Base-by-base conservation (phyloP, 768 basidiomycete genomes). In the Leccinum disarticulatum region DNA sequence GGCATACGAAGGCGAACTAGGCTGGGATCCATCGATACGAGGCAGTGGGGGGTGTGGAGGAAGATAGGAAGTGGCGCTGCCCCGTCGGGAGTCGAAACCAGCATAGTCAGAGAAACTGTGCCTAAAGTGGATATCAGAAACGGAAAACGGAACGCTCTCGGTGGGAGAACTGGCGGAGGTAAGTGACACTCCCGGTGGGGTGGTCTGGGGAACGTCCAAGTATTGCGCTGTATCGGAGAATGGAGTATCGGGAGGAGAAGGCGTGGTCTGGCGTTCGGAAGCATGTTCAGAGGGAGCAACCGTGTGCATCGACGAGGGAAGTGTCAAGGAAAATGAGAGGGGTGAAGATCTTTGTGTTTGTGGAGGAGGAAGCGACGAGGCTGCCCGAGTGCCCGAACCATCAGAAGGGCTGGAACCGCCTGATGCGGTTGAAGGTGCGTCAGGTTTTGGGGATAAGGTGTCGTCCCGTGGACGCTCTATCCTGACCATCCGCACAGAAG, bases 121-220 rank as follows among this genome's bases (percentile, higher is more conserved):
- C 38, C 80, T 74, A 68, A 83, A 83, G 52, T 80, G 74, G 33
- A 83, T 73, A 11, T 84, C 83, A 15, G 81, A 81, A n/a, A 82
- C 77, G 15, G 83, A 81, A 58, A 82, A 75, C 1, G 83, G 81
- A 38, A 85, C 73, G 58, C 84, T 86, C 51, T 86, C 82, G 0
- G 82, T 81, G 38, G 83, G 84, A 14, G 85, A 84, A 30, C 73
- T 76, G 31, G 77, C 66, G 51, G 70, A 67, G n/a, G 72, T 31
- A 66, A 51, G 67, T 31, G 63, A 60, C 49, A 66, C 63, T 3
- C 69, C 65, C 14, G 77, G 80, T 33, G 63, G 61, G 8, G 61
- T 35, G 13, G 52, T 52, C 4, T 56, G 60, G 27, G 60, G 66
- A 36, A 63, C 75, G 68, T 41, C 74, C 62, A 73, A 38, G 66